phyloP scores from a whole-genome alignment of 495 filamentous ascomycete species.

The Penicillium goetzii region DNA sequence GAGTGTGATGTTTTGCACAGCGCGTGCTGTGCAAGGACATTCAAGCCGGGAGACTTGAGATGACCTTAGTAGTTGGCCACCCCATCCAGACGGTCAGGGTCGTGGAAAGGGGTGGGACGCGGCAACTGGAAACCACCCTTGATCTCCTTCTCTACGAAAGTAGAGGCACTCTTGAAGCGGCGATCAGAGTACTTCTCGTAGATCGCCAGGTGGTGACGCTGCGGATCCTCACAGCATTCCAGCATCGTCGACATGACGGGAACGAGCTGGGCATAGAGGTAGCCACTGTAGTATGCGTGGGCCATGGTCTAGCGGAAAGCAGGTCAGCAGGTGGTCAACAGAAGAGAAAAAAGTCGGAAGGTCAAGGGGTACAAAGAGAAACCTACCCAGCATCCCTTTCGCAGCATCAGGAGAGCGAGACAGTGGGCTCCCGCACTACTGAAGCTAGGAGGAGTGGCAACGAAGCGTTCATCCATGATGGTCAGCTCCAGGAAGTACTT shows the following conservation, averaged over 20 bases:
- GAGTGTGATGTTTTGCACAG: constrained; percentile 9
- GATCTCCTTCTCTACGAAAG: constrained; percentile 76
- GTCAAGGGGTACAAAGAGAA: not conserved
- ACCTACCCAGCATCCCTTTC: constrained; percentile 91
- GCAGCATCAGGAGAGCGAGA: constrained; percentile 83
- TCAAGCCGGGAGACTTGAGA: not conserved
- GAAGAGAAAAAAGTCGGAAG: not conserved
- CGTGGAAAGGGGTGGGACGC: constrained; percentile 24
- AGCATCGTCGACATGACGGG: constrained; percentile 75
- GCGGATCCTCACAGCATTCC: constrained; percentile 83
- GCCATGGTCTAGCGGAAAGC: constrained; percentile 61
- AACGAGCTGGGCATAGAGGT: constrained; percentile 82
- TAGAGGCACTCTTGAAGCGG: constrained; percentile 79
- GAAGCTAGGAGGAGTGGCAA: constrained; percentile 87
- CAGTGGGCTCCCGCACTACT: constrained; percentile 91
- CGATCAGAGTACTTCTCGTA: constrained; percentile 89
- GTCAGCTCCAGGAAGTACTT: constrained; percentile 98
- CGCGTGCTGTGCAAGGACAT: constrained; percentile 4
- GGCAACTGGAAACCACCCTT: constrained; percentile 54
- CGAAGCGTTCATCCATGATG: constrained; percentile 98
- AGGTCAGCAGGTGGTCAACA: constrained; percentile 35
- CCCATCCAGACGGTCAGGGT: constrained; percentile 26
- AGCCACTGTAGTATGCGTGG: constrained; percentile 90
- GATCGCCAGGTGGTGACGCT: constrained; percentile 80
- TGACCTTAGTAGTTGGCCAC: constrained; percentile 29